phyloP scores from a whole-genome alignment of 345 rosid species.

The Boechera stricta region DNA sequence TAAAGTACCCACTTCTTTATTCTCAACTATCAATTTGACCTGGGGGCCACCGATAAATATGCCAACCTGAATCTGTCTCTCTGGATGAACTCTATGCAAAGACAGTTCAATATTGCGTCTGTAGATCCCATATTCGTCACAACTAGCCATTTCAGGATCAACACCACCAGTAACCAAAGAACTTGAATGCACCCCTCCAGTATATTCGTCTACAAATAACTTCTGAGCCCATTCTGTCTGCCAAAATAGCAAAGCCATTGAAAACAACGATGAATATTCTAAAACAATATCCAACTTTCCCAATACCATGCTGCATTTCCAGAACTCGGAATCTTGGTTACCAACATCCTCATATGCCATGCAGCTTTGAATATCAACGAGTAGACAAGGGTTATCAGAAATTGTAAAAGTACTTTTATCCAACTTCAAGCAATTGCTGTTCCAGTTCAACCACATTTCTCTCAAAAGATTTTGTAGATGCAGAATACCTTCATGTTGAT shows the following conservation, averaged over 20 bases:
- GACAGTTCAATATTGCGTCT: conserved; percentile 50
- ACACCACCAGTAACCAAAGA: conserved; percentile 41
- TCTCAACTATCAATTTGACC: conserved; percentile 55
- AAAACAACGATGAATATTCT: conserved; percentile 58
- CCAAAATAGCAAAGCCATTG: conserved; percentile 58
- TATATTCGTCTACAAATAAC: conserved; percentile 45
- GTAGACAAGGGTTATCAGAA: conserved; percentile 66
- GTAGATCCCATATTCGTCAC: conserved; percentile 48
- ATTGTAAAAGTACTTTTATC: conserved; percentile 54
- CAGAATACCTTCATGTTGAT: conserved; percentile 48
- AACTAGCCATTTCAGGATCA: conserved; percentile 51
- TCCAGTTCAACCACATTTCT: conserved; percentile 77
- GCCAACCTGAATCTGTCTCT: conserved; percentile 72
- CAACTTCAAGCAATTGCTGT: conserved; percentile 47
- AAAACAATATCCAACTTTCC: conserved; percentile 70
- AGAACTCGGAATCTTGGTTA: conserved; percentile 56
- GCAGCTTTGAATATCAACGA: conserved; percentile 64
- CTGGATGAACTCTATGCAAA: conserved; percentile 62
- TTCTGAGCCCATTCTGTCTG: conserved; percentile 59
- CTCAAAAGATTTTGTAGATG: conserved; percentile 56
- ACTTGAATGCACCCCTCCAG: conserved; percentile 43
- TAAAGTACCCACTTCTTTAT: conserved; percentile 41
- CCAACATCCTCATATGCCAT: conserved; percentile 53
- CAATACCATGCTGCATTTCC: conserved; percentile 64
- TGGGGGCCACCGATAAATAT: conserved; percentile 73